Percentiles rank a stretch among this genome's conserved stretches.
Conservation (phyloP, 192 early-diverging fungal species). For the Coemansia sp. region DNA sequence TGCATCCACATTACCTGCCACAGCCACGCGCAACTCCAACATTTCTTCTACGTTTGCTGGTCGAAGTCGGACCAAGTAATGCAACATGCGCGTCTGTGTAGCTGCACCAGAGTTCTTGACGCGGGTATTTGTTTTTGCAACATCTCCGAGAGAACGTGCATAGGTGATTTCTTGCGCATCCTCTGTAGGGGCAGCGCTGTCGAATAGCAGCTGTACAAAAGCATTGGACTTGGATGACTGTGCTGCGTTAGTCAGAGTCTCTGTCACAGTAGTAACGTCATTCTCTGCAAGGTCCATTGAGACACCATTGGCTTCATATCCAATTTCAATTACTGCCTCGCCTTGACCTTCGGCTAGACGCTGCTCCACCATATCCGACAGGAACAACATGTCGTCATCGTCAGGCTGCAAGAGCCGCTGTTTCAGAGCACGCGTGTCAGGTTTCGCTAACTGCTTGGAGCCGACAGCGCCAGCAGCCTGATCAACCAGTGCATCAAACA, state of each 20-base stretch:
- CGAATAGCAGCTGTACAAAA: slow-evolving; percentile 37
- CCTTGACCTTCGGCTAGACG: slow-evolving; percentile 64
- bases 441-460: background rate
- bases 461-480: slow-evolving; percentile 14
- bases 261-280: slow-evolving; percentile 51
- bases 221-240: slow-evolving; percentile 12
- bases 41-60: slow-evolving; percentile 76
- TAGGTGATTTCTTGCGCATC: slow-evolving; percentile 3
- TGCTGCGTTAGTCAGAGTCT: slow-evolving; percentile 42
- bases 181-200: slow-evolving; percentile 17
- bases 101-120: background rate
- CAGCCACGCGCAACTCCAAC: slow-evolving; percentile 81
- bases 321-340: slow-evolving; percentile 77
- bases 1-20: slow-evolving; percentile 87
- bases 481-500: slow-evolving; percentile 49
- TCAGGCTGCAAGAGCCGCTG: slow-evolving; percentile 54
- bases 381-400: slow-evolving; percentile 49
- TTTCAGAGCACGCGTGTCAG: slow-evolving; percentile 31
- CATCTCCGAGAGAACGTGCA: slow-evolving; percentile 15
- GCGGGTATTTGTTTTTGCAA: background rate
- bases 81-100: slow-evolving; percentile 6
- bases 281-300: slow-evolving; percentile 62
- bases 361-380: slow-evolving; percentile 39
- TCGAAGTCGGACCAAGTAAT: slow-evolving; percentile 66
- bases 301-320: slow-evolving; percentile 70